These are phyloP conservation scores for Cucumis sativus DNA, from an alignment of 306 rosid genomes.

Conservation along the genomic window Cucumber_9930_V3 NC_026656.2:17336501-17337000, in stretches of 20 bases:
- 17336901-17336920: slow-evolving; percentile 17
- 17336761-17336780: neutral
- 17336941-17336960: neutral
- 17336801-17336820: slow-evolving; percentile 11
- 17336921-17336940: slow-evolving; percentile 17
- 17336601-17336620: neutral
- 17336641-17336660: neutral
- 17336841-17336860: slow-evolving; percentile 16
- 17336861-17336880: slow-evolving; percentile 15
- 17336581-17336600: neutral
- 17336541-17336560: neutral
- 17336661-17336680: neutral
- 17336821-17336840: slow-evolving; percentile 21
- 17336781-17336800: neutral
- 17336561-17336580: neutral
- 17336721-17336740: neutral
- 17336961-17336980: neutral
- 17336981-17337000: slow-evolving; percentile 8
- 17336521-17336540: neutral
- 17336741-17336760: neutral
- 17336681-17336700: neutral
- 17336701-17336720: neutral
- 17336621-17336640: neutral
- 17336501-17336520: neutral
- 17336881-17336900: slow-evolving; percentile 1